These are phyloP conservation scores for Vaccinium myrtillus DNA, from an alignment of 148 eudicot species.

Conservation along the genomic window DNA sequence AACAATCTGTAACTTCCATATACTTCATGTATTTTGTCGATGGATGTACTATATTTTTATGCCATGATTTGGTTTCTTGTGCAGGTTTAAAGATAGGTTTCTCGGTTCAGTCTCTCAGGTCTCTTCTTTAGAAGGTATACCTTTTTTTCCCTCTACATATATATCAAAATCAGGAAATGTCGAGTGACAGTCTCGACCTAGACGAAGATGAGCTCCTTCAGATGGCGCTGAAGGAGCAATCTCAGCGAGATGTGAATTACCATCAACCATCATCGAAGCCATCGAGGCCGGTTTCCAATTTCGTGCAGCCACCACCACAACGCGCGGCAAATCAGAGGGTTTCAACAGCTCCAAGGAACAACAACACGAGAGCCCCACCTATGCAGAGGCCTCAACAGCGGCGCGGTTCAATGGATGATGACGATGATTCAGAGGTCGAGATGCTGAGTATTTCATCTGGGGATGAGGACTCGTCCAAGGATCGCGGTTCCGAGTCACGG, in stretches of 20 bases:
- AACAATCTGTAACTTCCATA: too few species aligned
- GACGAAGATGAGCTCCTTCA: conserved; percentile 98
- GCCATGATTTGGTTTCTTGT: background rate
- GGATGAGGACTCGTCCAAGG: conserved; percentile 70
- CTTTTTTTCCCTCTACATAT: too few species aligned
- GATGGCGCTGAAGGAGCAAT: conserved; percentile 85
- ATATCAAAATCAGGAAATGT: conserved; percentile 32
- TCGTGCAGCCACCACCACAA: conserved; percentile 62
- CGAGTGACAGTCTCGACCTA: conserved; percentile 60
- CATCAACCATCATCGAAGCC: conserved; percentile 13
- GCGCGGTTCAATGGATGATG: conserved; percentile 54
- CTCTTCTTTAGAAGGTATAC: background rate
- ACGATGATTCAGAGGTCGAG: conserved; percentile 93
- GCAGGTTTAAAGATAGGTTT: background rate
- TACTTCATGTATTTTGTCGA: too few species aligned
- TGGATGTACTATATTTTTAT: background rate
- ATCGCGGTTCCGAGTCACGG: conserved; percentile 22
- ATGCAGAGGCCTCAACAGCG: conserved; percentile 18
- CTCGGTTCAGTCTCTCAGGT: background rate
- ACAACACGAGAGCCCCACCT: conserved; percentile 17
- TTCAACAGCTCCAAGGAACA: conserved; percentile 20
- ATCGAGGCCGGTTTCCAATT: conserved; percentile 64
- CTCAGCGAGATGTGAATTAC: conserved; percentile 66
- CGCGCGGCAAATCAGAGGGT: conserved; percentile 14
- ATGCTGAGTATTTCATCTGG: conserved; percentile 92